Conservation (phyloP, 805 yeast species). For the Metschnikowia santaceciliae region DNA sequence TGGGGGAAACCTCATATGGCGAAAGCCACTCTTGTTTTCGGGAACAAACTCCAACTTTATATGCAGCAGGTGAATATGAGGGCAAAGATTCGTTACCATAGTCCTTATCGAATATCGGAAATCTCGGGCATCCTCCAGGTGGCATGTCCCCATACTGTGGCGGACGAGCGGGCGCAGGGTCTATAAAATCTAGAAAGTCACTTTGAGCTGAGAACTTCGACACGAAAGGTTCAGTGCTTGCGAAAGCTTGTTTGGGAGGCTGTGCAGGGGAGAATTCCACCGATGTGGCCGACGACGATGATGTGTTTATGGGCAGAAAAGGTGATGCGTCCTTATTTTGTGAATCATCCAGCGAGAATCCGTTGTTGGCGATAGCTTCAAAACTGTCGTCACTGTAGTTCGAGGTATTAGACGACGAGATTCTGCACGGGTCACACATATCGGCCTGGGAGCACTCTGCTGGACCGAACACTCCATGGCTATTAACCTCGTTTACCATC, state of each 20-base stretch:
- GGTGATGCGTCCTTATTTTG: not conserved
- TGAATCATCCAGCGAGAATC: not conserved
- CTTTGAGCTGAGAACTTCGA: slow-evolving; percentile 7
- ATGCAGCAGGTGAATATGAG: slow-evolving; percentile 59
- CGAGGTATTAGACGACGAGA: not conserved
- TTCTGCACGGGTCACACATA: not conserved
- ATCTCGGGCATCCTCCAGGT: slow-evolving; percentile 44
- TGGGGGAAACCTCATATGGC: slow-evolving; percentile 68
- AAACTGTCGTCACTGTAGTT: not conserved
- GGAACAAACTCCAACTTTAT: slow-evolving; percentile 51
- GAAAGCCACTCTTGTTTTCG: slow-evolving; percentile 73
- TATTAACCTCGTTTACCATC: not conserved
- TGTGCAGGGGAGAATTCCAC: not conserved
- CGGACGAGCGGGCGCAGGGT: slow-evolving; percentile 37
- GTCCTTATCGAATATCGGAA: slow-evolving; percentile 21
- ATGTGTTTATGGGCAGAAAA: not conserved
- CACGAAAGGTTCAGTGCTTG: not conserved
- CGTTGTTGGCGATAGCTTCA: not conserved
- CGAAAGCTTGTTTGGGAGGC: not conserved
- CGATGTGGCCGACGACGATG: slow-evolving; percentile 1
- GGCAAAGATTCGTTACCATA: slow-evolving; percentile 51
- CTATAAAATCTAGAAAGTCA: slow-evolving; percentile 27
- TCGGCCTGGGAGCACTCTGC: not conserved
- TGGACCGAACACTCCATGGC: not conserved
- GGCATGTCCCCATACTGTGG: slow-evolving; percentile 36